Base-by-base conservation (phyloP, 371 early-diverging fungal species). In the Rhizopus delemar region DNA sequence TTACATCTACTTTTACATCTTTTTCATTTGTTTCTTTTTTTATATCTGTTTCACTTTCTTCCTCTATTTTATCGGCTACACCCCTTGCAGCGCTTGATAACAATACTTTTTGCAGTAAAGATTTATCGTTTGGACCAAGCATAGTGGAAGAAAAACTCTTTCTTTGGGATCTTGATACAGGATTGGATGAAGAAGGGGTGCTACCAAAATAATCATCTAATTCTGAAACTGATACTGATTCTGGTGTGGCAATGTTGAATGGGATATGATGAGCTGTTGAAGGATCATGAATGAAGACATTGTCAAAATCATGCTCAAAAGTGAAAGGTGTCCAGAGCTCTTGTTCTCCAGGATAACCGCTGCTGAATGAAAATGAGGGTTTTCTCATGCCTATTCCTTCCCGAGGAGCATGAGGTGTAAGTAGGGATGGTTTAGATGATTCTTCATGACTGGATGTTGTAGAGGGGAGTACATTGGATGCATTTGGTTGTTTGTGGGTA, bases 251-350 rank as follows among this genome's bases (percentile, higher is more conserved):
- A 57, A 80, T 76, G 46, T 73, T 72, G 45, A 74, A 64, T 46
- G 70, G 65, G 38, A 65, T 62, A 16, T 54, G 48, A 54, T 56
- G 66, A 2, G 63, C 57, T 13, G 63, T 62, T 41, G 59, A 73
- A 41, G 56, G 53, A 56, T 57, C 73, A 59, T 46, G 78, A 15
- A 80, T 49, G 51, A 73, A 74, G 6, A 73, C 71, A 31, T 65
- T 68, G 56, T 80, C 80, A 56, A 80, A 74, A 41, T 78, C 79
- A 49, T 71, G 71, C 43, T 76, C 80, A 48, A 74, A 80, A n/a
- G 65, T 69, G 45, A 66, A 66, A 33, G 73, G 69, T n/a, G 69
- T 66, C 80, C 80, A 80, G 3, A 80, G 49, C 39, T 80, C 80
- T 48, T 78, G 72, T n/a, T 73, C 75, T 11, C 68, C 66, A 13